Evolutionary conservation across 441 rosid genomes (phyloP).

Genomic region (Rhodomyrtus psidioides): DNA sequence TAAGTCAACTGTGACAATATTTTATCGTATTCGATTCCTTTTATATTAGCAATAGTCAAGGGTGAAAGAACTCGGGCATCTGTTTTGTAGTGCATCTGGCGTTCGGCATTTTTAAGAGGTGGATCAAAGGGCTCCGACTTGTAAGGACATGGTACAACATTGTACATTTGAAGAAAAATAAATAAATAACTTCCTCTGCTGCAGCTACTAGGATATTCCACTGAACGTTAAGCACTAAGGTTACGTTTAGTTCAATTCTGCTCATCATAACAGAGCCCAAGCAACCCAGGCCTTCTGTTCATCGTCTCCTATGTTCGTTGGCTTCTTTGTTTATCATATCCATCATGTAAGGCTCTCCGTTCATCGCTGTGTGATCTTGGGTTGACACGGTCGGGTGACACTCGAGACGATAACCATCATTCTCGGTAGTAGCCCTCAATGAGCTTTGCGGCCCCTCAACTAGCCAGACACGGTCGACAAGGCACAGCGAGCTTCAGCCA

Average conservation of each 20-base stretch:
- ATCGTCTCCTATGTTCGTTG: too few relatives aligned
- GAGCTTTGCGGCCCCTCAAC: background rate
- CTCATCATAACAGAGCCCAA: background rate
- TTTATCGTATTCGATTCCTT: background rate
- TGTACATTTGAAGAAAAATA: background rate
- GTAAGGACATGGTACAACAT: background rate
- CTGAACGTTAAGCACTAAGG: background rate
- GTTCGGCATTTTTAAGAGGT: accelerated
- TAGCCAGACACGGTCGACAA: too few relatives aligned
- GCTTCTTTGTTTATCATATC: too few relatives aligned
- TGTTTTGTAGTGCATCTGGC: background rate
- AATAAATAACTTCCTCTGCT: background rate
- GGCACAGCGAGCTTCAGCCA: background rate
- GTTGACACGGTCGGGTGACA: too few relatives aligned
- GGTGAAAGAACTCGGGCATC: background rate
- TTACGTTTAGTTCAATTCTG: background rate
- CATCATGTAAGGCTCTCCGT: too few relatives aligned
- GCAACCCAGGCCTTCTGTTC: background rate
- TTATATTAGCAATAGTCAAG: background rate
- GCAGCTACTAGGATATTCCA: background rate
- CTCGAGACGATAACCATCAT: background rate
- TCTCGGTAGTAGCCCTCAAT: background rate
- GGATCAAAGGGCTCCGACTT: background rate
- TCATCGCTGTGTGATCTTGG: background rate
- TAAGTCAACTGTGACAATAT: background rate